Evolutionary conservation across 805 yeast genomes (phyloP), one percentile per base, ranked within the genome.

Genomic region (Candida caryicola): DNA sequence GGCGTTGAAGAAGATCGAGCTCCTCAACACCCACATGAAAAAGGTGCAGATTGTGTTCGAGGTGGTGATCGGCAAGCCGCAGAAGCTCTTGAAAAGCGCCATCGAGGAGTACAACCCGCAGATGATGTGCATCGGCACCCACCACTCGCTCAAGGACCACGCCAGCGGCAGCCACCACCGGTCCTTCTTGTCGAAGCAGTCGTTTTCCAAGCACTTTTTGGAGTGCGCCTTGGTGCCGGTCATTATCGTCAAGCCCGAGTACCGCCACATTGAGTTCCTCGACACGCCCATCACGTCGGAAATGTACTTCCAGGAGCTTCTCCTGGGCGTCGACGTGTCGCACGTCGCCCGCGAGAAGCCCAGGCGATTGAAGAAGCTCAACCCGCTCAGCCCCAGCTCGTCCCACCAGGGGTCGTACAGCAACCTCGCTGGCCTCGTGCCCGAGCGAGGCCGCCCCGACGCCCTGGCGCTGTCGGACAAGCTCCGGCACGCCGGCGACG

Each of bases 41-140:
- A 65, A 65, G 41, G 52, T 69, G 8, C 55, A 69, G 10, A 43
- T 69, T 25, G 71, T 69, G 25, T 66, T 51, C 43, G 74, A 69
- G 47, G 55, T 60, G 12, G 72, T 59, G 18, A 55, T 67, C 16
- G 74, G 74, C 1, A 66, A 62, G 34, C 71, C 73, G 4, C 68
- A 63, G 43, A 63, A 64, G 41, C 39, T 60, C 15, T 51, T 69
- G 43, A 59, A 63, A 41, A 49, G 47, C 23, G 73, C 74, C 5
- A 65, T 69, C 16, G 60, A 58, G 17, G 73, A 68, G 45, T 69
- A 64, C 45, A 51, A 55, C 34, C 74, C 74, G 2, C 62, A 63
- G n/a, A 66, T 69, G 71, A 66, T 69, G 73, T 51, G 63, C 23
- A 64, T 69, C 17, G 74, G 74, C 2, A 63, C 71, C 7, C 69